Conservation (phyloP, 805 yeast genomes). For the Nakazawaea anatomiae region DNA sequence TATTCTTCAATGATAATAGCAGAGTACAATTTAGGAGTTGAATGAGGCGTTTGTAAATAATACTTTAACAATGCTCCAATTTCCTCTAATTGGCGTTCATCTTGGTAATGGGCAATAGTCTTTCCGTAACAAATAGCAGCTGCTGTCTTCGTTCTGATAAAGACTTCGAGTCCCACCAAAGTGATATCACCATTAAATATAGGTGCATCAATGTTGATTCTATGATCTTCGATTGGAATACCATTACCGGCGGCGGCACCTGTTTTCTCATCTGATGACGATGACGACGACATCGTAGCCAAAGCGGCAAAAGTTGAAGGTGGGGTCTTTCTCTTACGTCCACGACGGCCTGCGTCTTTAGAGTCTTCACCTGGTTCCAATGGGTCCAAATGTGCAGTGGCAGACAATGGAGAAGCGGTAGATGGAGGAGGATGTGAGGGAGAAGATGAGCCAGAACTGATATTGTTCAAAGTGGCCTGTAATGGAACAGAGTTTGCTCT, state of each 20-base stretch:
- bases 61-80: constrained; percentile 31
- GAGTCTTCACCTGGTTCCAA: constrained; percentile 14
- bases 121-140: constrained; percentile 75
- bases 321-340: constrained; percentile 41
- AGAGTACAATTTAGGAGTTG: constrained; percentile 74
- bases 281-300: background rate
- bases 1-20: constrained; percentile 71
- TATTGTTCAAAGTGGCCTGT: background rate
- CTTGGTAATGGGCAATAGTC: constrained; percentile 45
- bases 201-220: constrained; percentile 89
- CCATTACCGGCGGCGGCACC: constrained; percentile 14
- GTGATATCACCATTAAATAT: constrained; percentile 88
- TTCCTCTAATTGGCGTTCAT: constrained; percentile 27
- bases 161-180: constrained; percentile 68
- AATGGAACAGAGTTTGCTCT: background rate
- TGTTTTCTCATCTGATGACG: background rate
- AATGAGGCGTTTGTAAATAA: constrained; percentile 54
- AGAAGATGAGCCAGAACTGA: background rate
- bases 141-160: constrained; percentile 68
- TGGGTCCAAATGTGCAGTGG: constrained; percentile 1
- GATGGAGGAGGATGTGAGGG: background rate
- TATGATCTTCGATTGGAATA: constrained; percentile 52
- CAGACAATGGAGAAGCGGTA: background rate
- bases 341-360: constrained; percentile 23
- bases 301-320: constrained; percentile 16